A percentile compares a stretch with the other conserved stretches of the same genome.
Evolutionary conservation across 2,329 filamentous ascomycete genomes (phyloP).

Genomic region (Teratosphaeria pseudoeucalypti): DNA sequence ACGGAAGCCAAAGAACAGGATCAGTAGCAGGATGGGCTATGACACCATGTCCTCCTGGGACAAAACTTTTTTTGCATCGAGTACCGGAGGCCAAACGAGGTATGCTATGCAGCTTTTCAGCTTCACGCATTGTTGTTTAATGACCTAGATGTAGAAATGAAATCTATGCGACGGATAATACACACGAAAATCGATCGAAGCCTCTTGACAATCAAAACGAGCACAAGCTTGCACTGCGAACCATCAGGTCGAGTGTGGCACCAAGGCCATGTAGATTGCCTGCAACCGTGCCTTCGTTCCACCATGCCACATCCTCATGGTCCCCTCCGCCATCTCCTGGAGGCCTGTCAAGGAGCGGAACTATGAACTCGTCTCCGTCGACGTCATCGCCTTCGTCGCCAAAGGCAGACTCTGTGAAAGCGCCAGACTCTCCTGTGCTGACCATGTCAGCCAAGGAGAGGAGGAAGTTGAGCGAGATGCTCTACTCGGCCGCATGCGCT

Average conservation of each 20-base stretch:
- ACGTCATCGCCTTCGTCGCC: conserved; percentile 10
- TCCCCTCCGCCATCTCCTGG: conserved; percentile 23
- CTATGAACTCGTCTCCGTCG: conserved; percentile 1
- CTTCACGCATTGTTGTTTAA: not conserved
- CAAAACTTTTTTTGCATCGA: conserved; percentile 6
- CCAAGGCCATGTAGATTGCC: not conserved
- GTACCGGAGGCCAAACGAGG: conserved; percentile 8
- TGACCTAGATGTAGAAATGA: not conserved
- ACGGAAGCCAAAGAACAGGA: not conserved
- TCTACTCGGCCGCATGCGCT: conserved; percentile 21
- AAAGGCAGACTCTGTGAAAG: not conserved
- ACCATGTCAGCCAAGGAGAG: conserved; percentile 11
- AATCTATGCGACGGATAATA: not conserved
- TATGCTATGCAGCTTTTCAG: conserved; percentile 1
- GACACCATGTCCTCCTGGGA: conserved; percentile 17
- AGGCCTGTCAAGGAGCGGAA: conserved; percentile 3
- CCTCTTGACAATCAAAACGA: not conserved
- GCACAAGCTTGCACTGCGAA: not conserved
- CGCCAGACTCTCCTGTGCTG: not conserved
- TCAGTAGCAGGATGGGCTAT: conserved; percentile 10
- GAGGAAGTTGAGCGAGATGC: conserved; percentile 13
- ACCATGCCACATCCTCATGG: conserved; percentile 19
- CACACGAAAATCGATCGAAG: not conserved
- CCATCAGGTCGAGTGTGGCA: not conserved
- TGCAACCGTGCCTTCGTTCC: conserved; percentile 15